Evolutionary conservation across 306 rosid genomes (phyloP).

Genomic region (Vigna angularis): DNA sequence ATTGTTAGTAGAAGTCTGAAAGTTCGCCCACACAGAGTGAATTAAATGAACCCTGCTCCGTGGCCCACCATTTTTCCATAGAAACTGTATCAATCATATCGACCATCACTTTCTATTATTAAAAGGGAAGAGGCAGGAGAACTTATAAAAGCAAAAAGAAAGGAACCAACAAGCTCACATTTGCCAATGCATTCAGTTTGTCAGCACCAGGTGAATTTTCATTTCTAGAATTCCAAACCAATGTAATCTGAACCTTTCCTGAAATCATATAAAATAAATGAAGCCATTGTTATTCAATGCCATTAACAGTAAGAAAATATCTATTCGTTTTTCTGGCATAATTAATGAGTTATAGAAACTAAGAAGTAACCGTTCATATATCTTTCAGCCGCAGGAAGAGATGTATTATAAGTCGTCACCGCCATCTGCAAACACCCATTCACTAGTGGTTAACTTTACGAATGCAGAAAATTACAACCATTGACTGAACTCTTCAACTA

Average conservation of each 20-base stretch:
- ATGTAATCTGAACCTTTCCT: constrained; percentile 92
- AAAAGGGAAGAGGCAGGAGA: constrained; percentile 9
- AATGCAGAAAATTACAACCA: constrained; percentile 4
- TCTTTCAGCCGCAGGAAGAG: constrained; percentile 84
- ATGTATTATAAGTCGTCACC: constrained; percentile 84
- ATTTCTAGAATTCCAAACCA: constrained; percentile 95
- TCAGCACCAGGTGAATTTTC: constrained; percentile 70
- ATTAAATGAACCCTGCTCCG: constrained; percentile 69
- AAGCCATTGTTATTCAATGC: constrained; percentile 17
- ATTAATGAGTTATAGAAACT: constrained; percentile 36
- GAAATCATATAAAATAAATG: constrained; percentile 44
- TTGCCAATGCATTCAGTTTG: constrained; percentile 76
- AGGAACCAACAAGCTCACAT: constrained; percentile 57
- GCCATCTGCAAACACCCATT: constrained; percentile 78
- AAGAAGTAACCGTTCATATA: constrained; percentile 72
- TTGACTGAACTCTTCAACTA: constrained; percentile 38
- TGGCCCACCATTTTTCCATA: constrained; percentile 93
- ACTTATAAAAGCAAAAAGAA: background rate
- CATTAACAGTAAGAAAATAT: constrained; percentile 21
- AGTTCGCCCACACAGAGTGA: constrained; percentile 98
- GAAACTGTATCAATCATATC: constrained; percentile 60
- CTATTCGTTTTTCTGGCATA: background rate
- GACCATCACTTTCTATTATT: constrained; percentile 22
- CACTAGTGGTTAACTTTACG: constrained; percentile 24
- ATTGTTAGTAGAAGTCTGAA: constrained; percentile 92